Evolutionary conservation across 306 rosid species (phyloP).

Genomic region (Prunus davidiana): DNA sequence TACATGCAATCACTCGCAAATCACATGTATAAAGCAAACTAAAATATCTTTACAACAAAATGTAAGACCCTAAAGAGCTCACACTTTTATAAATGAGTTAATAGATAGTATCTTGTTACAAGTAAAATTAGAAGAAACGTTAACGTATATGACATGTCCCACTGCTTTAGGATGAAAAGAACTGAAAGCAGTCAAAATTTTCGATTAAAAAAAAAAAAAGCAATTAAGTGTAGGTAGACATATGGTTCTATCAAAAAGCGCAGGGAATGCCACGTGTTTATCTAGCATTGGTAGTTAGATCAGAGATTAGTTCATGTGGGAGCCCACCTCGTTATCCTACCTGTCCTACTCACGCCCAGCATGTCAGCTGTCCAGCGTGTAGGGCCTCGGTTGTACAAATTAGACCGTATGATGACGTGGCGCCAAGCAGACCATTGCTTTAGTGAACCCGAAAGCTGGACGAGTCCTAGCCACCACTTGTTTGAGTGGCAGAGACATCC

Average conservation of each 20-base stretch:
- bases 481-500: constrained; percentile 20
- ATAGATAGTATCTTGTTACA: too few relatives aligned
- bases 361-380: not conserved
- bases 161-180: not conserved
- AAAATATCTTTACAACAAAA: too few relatives aligned
- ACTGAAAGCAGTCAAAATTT: not conserved
- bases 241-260: not conserved
- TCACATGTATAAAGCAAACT: too few relatives aligned
- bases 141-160: too few relatives aligned
- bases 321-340: constrained; percentile 1
- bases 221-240: not conserved
- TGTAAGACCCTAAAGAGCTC: too few relatives aligned
- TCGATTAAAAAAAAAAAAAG: too few relatives aligned
- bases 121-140: too few relatives aligned
- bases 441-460: not conserved
- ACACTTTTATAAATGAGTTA: too few relatives aligned
- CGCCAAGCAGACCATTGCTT: not conserved
- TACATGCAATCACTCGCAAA: too few relatives aligned
- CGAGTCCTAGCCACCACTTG: constrained; percentile 13
- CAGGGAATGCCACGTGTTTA: not conserved
- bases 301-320: not conserved
- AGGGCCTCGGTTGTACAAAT: not conserved
- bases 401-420: constrained; percentile 4
- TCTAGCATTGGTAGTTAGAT: not conserved
- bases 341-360: not conserved